Conservation (phyloP, 2,329 filamentous ascomycete genomes). For the Penicillium sp. region DNA sequence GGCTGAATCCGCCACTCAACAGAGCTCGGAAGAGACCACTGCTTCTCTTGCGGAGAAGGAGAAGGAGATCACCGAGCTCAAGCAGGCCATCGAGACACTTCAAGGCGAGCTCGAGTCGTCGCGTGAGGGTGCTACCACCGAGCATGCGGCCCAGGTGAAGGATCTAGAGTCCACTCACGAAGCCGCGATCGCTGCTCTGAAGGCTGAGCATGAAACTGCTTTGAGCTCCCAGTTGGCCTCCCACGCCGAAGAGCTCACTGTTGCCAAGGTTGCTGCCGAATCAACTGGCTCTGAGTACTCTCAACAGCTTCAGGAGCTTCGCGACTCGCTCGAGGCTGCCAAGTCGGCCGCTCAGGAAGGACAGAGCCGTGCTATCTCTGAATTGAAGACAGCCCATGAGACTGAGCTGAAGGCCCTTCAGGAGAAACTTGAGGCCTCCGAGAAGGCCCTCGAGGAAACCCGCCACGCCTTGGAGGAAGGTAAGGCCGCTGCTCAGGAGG, state of each 20-base stretch:
- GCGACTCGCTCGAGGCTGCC: slow-evolving; percentile 41
- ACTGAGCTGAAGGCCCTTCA: slow-evolving; percentile 43
- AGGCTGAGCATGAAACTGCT: slow-evolving; percentile 37
- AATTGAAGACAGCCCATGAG: slow-evolving; percentile 41
- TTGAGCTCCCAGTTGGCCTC: slow-evolving; percentile 35
- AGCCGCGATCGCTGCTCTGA: slow-evolving; percentile 37
- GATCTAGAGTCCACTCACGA: slow-evolving; percentile 40
- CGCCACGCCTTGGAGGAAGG: slow-evolving; percentile 45
- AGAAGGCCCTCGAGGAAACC: slow-evolving; percentile 42
- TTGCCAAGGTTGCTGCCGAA: slow-evolving; percentile 41
- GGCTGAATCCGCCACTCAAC: slow-evolving; percentile 37
- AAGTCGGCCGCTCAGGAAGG: slow-evolving; percentile 38
- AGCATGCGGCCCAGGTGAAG: slow-evolving; percentile 34
- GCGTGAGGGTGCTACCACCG: slow-evolving; percentile 29
- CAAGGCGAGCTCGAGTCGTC: slow-evolving; percentile 43
- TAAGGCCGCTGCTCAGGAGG: slow-evolving; percentile 40
- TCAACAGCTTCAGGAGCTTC: slow-evolving; percentile 44
- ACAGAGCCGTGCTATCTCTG: slow-evolving; percentile 38
- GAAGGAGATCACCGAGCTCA: slow-evolving; percentile 43
- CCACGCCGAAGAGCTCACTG: slow-evolving; percentile 44
- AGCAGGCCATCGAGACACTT: slow-evolving; percentile 40
- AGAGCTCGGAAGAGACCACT: slow-evolving; percentile 34
- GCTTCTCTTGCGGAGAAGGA: slow-evolving; percentile 45
- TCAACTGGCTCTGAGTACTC: slow-evolving; percentile 38
- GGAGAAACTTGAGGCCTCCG: slow-evolving; percentile 42